Conservation (phyloP, 768 basidiomycete genomes). For the Mycena maculata region DNA sequence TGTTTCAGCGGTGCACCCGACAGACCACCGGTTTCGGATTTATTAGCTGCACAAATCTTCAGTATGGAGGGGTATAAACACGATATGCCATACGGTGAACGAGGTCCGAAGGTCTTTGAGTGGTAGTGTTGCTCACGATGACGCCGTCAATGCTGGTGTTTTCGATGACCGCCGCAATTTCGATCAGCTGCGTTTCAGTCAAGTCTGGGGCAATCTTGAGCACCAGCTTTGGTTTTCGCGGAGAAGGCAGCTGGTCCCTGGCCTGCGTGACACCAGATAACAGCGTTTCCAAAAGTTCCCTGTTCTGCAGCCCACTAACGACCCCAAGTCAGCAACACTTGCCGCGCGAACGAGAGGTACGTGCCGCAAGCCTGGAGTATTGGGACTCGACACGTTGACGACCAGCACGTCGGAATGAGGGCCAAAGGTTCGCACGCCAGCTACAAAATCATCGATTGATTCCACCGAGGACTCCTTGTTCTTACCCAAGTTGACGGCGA, state of each 20-base stretch:
- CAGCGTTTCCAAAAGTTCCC: slow-evolving; percentile 75
- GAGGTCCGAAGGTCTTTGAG: slow-evolving; percentile 76
- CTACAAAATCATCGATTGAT: slow-evolving; percentile 88
- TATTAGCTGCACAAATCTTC: slow-evolving; percentile 58
- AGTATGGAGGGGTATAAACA: slow-evolving; percentile 11
- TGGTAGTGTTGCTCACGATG: slow-evolving; percentile 97
- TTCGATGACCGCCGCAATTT: slow-evolving; percentile 86
- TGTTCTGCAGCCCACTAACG: slow-evolving; percentile 80
- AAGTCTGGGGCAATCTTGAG: slow-evolving; percentile 97
- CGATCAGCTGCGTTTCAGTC: slow-evolving; percentile 76
- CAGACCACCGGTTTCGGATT: slow-evolving; percentile 84
- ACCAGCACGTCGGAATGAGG: slow-evolving; percentile 93
- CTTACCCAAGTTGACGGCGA: slow-evolving; percentile 96
- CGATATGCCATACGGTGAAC: slow-evolving; percentile 63
- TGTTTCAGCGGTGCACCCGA: slow-evolving; percentile 91
- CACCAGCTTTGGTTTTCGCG: slow-evolving; percentile 78
- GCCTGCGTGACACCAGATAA: slow-evolving; percentile 79
- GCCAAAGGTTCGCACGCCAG: slow-evolving; percentile 85
- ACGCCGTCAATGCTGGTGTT: slow-evolving; percentile 87
- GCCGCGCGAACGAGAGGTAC: slow-evolving; percentile 35
- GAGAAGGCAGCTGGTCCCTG: slow-evolving; percentile 71
- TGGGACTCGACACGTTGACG: slow-evolving; percentile 96
- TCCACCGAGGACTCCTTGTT: slow-evolving; percentile 90
- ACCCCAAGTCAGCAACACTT: not conserved
- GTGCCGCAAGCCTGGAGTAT: slow-evolving; percentile 95